phyloP scores from a whole-genome alignment of 345 rosid genomes.

The Aquilaria sinensis region DNA sequence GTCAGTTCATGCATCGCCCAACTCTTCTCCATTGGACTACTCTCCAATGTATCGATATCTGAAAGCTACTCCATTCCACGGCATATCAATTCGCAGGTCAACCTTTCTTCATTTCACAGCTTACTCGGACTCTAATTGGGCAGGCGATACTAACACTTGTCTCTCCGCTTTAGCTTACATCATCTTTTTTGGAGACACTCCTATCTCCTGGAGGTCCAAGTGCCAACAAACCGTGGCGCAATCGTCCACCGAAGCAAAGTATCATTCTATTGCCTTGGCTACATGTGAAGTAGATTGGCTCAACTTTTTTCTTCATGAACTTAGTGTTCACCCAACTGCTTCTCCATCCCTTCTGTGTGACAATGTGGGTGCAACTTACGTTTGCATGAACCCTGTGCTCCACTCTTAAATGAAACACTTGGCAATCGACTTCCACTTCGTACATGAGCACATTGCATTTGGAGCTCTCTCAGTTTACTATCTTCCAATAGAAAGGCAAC shows the following conservation, averaged over 20 bases:
- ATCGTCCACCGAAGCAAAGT: neutral
- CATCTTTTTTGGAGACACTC: neutral
- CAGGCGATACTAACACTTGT: neutral
- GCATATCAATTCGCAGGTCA: neutral
- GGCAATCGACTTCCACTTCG: neutral
- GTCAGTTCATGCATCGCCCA: neutral
- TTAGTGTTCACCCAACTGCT: neutral
- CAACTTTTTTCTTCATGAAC: neutral
- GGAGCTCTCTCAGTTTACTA: neutral
- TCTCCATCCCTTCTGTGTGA: neutral
- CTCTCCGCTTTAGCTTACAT: neutral
- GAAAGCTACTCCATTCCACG: neutral
- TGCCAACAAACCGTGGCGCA: neutral
- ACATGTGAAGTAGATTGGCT: neutral
- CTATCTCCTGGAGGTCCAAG: neutral
- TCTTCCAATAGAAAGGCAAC: neutral
- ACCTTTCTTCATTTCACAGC: neutral
- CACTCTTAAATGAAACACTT: constrained; percentile 3
- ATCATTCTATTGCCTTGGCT: neutral
- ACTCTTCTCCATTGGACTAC: neutral
- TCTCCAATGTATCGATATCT: neutral
- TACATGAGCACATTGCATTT: neutral
- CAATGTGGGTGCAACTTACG: constrained; percentile 4
- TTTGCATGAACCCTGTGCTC: neutral
- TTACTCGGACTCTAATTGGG: neutral